Conservation (phyloP, 345 rosid species). For the Toxicodendron radicans region DNA sequence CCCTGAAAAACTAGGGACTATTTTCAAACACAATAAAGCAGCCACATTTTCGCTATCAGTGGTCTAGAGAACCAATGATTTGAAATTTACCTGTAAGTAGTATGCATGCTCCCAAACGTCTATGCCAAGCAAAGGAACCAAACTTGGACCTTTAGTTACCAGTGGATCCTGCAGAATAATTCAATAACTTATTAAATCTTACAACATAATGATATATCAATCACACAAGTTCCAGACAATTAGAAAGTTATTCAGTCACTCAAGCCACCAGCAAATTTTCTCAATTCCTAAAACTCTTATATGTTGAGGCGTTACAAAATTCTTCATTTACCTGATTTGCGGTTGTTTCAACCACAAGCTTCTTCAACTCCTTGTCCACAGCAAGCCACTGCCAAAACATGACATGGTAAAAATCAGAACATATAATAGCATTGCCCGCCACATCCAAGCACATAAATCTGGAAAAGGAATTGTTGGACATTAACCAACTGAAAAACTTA, state of each 20-base stretch:
- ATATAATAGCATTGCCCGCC: conserved; percentile 1
- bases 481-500: conserved; percentile 31
- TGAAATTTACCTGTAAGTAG: conserved; percentile 75
- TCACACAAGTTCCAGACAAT: not conserved
- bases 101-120: conserved; percentile 99
- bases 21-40: not conserved
- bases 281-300: not conserved
- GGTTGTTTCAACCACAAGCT: conserved; percentile 87
- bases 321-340: conserved; percentile 70
- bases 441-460: conserved; percentile 1
- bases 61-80: not conserved
- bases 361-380: conserved; percentile 74
- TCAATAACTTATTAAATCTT: not conserved
- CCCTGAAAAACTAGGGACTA: not conserved
- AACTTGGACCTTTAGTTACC: conserved; percentile 70
- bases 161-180: conserved; percentile 69
- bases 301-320: not conserved
- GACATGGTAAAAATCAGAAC: not conserved
- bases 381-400: conserved; percentile 76
- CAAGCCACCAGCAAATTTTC: not conserved
- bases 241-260: not conserved
- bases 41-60: not conserved
- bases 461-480: conserved; percentile 6
- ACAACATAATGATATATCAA: not conserved
- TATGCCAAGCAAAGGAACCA: conserved; percentile 86